These are phyloP conservation scores for Alternaria longipes DNA, from an alignment of 2,329 filamentous ascomycete species.

Conservation along the genomic window DNA sequence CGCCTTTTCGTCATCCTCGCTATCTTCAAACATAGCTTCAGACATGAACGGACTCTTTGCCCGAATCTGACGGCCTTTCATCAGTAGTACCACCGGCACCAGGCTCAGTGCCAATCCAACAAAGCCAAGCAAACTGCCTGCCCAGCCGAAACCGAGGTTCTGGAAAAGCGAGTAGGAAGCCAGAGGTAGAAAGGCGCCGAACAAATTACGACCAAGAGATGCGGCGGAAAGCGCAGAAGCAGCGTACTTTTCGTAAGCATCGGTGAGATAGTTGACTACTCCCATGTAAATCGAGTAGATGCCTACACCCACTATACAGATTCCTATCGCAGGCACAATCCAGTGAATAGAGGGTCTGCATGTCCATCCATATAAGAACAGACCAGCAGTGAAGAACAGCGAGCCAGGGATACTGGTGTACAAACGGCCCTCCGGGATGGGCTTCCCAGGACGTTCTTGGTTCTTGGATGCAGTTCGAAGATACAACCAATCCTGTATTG, in stretches of 20 bases:
- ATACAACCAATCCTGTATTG: constrained; percentile 48
- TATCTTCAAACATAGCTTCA: constrained; percentile 33
- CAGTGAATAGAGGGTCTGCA: constrained; percentile 43
- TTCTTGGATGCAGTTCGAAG: constrained; percentile 46
- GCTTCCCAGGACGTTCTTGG: constrained; percentile 49
- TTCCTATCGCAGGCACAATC: constrained; percentile 37
- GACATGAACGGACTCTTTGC: constrained; percentile 49
- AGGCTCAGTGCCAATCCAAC: constrained; percentile 52
- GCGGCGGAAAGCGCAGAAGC: constrained; percentile 59
- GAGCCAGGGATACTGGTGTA: constrained; percentile 56
- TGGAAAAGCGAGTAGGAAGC: constrained; percentile 54
- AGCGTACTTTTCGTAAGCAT: constrained; percentile 60
- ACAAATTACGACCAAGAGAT: constrained; percentile 55
- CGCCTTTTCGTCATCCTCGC: constrained; percentile 19
- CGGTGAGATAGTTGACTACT: constrained; percentile 59
- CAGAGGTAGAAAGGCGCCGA: constrained; percentile 59
- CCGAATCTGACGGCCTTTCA: constrained; percentile 54
- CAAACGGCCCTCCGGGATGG: constrained; percentile 55
- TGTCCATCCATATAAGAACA: constrained; percentile 37
- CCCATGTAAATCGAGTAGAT: constrained; percentile 56
- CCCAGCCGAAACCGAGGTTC: constrained; percentile 56
- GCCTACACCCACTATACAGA: constrained; percentile 17
- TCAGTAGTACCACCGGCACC: constrained; percentile 54
- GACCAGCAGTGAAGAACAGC: constrained; percentile 44
- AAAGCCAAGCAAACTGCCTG: constrained; percentile 55